Evolutionary conservation across 2,329 filamentous ascomycete species (phyloP).

Genomic region (Scytalidium lignicola): DNA sequence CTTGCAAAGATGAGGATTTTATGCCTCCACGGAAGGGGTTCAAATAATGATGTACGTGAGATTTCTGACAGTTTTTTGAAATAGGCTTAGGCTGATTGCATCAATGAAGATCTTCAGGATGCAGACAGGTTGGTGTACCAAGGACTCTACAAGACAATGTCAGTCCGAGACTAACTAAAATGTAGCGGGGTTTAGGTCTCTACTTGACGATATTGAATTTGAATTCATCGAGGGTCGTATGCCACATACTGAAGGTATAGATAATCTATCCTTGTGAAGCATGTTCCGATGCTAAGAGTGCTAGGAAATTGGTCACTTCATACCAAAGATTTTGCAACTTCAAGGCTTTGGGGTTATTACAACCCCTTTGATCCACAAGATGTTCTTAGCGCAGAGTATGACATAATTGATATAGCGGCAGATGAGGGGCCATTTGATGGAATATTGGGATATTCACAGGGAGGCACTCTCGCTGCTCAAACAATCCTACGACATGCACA

Average conservation of each 20-base stretch:
- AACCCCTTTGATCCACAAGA: slow-evolving; percentile 2
- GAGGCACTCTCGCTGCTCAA: slow-evolving; percentile 47
- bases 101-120: slow-evolving; percentile 8
- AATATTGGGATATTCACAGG: slow-evolving; percentile 57
- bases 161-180: background rate
- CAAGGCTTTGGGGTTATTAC: slow-evolving; percentile 3
- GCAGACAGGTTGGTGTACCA: slow-evolving; percentile 5
- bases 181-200: slow-evolving; percentile 4
- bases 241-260: slow-evolving; percentile 8
- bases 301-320: slow-evolving; percentile 9
- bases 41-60: slow-evolving; percentile 12
- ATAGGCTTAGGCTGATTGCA: background rate
- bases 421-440: slow-evolving; percentile 40
- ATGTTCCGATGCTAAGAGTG: too few relatives aligned
- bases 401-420: slow-evolving; percentile 3
- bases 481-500: slow-evolving; percentile 3
- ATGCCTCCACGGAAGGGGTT: slow-evolving; percentile 11
- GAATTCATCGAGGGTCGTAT: slow-evolving; percentile 7
- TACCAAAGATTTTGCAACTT: slow-evolving; percentile 4
- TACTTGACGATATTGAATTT: slow-evolving; percentile 7
- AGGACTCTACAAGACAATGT: background rate
- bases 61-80: background rate
- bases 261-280: too few relatives aligned
- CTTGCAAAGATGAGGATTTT: slow-evolving; percentile 14
- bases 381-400: slow-evolving; percentile 3